These are phyloP conservation scores for Sphagnum contortum DNA, from an alignment of 225 moss, liverwort and hornwort genomes.

Conservation along the genomic window DNA sequence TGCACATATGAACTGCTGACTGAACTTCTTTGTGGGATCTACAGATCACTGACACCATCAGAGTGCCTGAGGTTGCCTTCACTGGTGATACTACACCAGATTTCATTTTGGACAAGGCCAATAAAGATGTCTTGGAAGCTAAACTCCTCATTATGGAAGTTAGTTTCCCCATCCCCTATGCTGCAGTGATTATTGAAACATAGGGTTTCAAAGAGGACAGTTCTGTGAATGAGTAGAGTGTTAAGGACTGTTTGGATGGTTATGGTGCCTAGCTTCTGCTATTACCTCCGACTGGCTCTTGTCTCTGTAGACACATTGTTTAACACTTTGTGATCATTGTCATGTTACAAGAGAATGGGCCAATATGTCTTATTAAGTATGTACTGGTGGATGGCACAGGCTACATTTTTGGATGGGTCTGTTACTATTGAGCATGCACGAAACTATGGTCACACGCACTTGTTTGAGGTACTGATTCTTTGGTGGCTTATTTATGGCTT, in stretches of 20 bases:
- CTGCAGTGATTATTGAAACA: background rate
- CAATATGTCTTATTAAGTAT: too few relatives aligned
- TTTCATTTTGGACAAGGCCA: conserved; percentile 71
- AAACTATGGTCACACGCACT: conserved; percentile 79
- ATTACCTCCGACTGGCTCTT: too few relatives aligned
- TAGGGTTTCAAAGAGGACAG: background rate
- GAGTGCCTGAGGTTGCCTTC: conserved; percentile 77
- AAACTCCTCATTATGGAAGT: conserved; percentile 96
- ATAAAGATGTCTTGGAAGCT: conserved; percentile 67
- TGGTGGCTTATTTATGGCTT: background rate
- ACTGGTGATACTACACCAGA: conserved; percentile 87
- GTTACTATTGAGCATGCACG: conserved; percentile 61
- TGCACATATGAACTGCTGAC: background rate
- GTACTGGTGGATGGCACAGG: conserved; percentile 21
- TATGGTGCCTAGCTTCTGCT: too few relatives aligned
- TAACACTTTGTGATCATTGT: too few relatives aligned
- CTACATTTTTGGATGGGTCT: conserved; percentile 70
- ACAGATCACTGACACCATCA: conserved; percentile 55
- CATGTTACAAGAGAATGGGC: too few relatives aligned
- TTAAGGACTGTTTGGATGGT: too few relatives aligned
- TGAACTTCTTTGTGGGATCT: too few relatives aligned
- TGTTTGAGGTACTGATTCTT: conserved; percentile 53
- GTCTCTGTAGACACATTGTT: too few relatives aligned
- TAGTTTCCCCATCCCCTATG: background rate
- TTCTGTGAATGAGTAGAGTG: too few relatives aligned